These are phyloP conservation scores for Paraphaeosphaeria sporulosa DNA, from an alignment of 2,329 filamentous ascomycete species.

Conservation along the genomic window DNA sequence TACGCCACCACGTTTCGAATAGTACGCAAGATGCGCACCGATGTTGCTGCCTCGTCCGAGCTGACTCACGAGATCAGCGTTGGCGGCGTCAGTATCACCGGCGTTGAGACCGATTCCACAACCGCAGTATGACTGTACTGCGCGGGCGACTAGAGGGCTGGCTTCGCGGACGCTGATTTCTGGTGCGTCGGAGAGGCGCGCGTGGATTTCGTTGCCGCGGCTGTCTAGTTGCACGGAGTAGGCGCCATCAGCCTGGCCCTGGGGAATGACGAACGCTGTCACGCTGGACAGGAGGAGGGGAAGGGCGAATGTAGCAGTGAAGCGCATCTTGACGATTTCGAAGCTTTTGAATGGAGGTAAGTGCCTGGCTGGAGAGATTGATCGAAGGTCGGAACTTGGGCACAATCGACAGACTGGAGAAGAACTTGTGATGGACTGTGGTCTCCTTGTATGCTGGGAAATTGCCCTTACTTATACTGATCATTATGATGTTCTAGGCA, in stretches of 20 bases:
- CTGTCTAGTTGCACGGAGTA: background rate
- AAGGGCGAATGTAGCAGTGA: background rate
- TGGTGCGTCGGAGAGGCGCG: background rate
- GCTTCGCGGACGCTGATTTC: background rate
- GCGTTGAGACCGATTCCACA: background rate
- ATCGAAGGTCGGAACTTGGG: background rate
- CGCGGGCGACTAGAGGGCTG: background rate
- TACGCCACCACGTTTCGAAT: too few relatives aligned
- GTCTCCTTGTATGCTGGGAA: too few relatives aligned
- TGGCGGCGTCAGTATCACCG: background rate
- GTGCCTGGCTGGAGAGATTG: too few relatives aligned
- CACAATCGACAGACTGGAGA: background rate
- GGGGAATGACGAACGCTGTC: background rate
- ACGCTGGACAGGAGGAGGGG: constrained; percentile 1
- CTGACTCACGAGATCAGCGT: background rate
- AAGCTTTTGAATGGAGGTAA: background rate
- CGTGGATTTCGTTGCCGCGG: background rate
- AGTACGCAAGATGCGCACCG: too few relatives aligned
- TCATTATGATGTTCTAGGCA: too few relatives aligned
- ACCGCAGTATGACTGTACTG: background rate
- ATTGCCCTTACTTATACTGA: too few relatives aligned
- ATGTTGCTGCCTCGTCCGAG: background rate
- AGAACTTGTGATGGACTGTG: background rate
- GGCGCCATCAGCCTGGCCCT: background rate
- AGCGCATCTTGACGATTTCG: background rate